Percentiles rank a stretch among this genome's conserved stretches.
phyloP scores from a whole-genome alignment of 2,329 filamentous ascomycete genomes.

The Talaromyces pinophilus region DNA sequence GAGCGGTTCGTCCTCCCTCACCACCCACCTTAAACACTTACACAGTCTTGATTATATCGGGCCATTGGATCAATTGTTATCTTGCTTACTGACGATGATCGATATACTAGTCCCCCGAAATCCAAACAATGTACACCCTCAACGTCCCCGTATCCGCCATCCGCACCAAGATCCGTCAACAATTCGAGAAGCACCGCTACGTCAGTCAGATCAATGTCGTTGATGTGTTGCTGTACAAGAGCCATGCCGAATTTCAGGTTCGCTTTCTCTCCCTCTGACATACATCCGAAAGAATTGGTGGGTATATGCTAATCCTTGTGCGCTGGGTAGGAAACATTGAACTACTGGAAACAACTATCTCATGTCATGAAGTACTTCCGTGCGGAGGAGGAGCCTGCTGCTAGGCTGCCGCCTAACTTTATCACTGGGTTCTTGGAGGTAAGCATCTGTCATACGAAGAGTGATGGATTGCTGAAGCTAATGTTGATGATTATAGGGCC shows the following conservation, averaged over 20 bases:
- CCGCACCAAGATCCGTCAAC: conserved; percentile 90
- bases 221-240: conserved; percentile 87
- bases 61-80: neutral
- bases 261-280: conserved; percentile 23
- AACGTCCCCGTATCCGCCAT: conserved; percentile 83
- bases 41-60: neutral
- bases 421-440: conserved; percentile 95
- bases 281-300: too few relatives aligned
- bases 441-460: conserved; percentile 36
- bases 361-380: conserved; percentile 98
- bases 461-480: neutral
- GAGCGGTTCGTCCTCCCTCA: conserved; percentile 68
- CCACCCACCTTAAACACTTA: neutral
- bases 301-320: neutral
- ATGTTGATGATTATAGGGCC: conserved; percentile 15
- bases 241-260: conserved; percentile 92
- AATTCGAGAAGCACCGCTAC: conserved; percentile 94
- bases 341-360: conserved; percentile 97
- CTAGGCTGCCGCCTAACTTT: conserved; percentile 81
- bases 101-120: conserved; percentile 76
- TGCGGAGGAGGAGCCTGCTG: conserved; percentile 75
- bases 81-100: neutral
- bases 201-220: conserved; percentile 85
- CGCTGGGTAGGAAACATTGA: conserved; percentile 79
- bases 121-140: conserved; percentile 95